Evolutionary conservation across 1,284 basidiomycete species (phyloP).

Genomic region (Pholiota adiposa): DNA sequence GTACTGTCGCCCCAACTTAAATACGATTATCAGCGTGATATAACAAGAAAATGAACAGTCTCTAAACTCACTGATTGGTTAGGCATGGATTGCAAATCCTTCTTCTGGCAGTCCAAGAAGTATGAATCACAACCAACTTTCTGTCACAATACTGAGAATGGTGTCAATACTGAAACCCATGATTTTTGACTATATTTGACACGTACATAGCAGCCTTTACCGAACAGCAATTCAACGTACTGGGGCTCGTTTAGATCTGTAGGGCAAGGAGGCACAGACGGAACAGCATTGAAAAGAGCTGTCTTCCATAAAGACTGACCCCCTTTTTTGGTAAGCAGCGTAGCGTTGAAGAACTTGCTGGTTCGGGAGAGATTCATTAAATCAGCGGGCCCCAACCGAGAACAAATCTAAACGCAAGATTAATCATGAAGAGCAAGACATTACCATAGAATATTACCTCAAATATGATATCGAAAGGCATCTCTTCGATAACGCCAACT

Average conservation of each 20-base stretch:
- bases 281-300: conserved; percentile 20
- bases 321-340: conserved; percentile 9
- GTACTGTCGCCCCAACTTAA: too few species aligned
- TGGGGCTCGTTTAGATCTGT: conserved; percentile 33
- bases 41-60: background rate
- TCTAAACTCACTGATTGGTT: background rate
- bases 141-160: background rate
- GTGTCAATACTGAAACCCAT: too few species aligned
- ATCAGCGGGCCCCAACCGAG: background rate
- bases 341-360: conserved; percentile 25
- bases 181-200: too few species aligned
- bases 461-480: conserved; percentile 20
- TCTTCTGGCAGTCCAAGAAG: background rate
- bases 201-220: conserved; percentile 32
- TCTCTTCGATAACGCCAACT: conserved; percentile 10
- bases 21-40: too few species aligned
- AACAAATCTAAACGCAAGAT: background rate
- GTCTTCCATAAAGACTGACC: conserved; percentile 30
- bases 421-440: background rate
- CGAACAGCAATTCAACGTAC: conserved; percentile 34
- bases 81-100: conserved; percentile 4
- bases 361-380: conserved; percentile 29
- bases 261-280: conserved; percentile 33
- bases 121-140: background rate
- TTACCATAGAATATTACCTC: conserved; percentile 17